A percentile compares a stretch with the other conserved stretches of the same genome.
phyloP scores from a whole-genome alignment of 345 rosid genomes.

The Citrus australasica region DNA sequence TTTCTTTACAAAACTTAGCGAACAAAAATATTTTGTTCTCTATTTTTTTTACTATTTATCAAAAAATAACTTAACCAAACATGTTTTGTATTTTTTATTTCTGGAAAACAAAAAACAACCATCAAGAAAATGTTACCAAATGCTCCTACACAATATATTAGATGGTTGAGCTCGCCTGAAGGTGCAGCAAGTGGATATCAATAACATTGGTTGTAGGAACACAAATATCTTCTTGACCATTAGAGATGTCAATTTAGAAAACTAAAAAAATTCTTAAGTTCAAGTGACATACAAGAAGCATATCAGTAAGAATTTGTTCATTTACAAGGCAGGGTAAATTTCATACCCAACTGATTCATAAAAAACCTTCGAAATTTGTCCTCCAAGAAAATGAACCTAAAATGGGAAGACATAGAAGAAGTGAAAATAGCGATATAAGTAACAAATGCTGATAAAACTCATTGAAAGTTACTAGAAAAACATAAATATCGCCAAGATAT shows the following conservation, averaged over 20 bases:
- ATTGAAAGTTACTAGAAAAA: background rate
- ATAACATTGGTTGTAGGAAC: conserved; percentile 55
- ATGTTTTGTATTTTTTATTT: too few relatives aligned
- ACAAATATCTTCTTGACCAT: conserved; percentile 45
- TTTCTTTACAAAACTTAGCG: too few relatives aligned
- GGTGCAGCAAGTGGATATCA: conserved; percentile 52
- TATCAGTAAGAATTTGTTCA: background rate
- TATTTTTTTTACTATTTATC: too few relatives aligned
- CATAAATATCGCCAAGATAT: background rate
- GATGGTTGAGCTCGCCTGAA: conserved; percentile 38
- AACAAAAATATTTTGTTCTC: too few relatives aligned
- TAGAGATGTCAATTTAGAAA: conserved; percentile 43
- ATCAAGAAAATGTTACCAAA: too few relatives aligned
- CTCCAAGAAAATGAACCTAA: conserved; percentile 25
- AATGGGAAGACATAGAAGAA: conserved; percentile 12
- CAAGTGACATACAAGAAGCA: background rate
- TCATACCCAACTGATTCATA: conserved; percentile 30
- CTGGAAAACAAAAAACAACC: too few relatives aligned
- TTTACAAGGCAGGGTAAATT: background rate
- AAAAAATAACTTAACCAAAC: too few relatives aligned
- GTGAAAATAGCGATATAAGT: conserved; percentile 1
- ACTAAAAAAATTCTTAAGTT: conserved; percentile 5
- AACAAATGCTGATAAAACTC: conserved; percentile 8
- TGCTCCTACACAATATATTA: background rate
- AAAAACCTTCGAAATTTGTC: conserved; percentile 3